phyloP scores from a whole-genome alignment of 345 rosid species.

The Crucihimalaya himalaica region DNA sequence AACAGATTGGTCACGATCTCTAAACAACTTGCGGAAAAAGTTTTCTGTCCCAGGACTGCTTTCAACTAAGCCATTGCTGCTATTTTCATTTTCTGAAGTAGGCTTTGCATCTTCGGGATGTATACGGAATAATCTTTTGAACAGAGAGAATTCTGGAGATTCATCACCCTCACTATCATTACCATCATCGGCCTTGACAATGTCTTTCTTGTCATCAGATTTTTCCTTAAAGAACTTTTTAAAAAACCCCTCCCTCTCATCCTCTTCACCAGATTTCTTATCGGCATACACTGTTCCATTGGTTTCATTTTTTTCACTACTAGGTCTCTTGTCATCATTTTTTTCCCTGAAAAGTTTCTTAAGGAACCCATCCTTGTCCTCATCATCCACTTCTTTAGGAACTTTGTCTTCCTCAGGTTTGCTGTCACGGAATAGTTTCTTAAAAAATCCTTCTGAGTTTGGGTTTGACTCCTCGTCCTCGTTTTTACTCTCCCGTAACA shows the following conservation, averaged over 20 bases:
- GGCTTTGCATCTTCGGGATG: constrained; percentile 86
- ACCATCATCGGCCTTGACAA: constrained; percentile 44
- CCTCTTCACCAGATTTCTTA: constrained; percentile 78
- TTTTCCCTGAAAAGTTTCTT: constrained; percentile 82
- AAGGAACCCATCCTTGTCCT: constrained; percentile 92
- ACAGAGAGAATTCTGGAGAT: constrained; percentile 76
- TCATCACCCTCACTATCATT: constrained; percentile 71
- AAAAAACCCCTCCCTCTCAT: constrained; percentile 92
- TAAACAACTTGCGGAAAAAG: constrained; percentile 94
- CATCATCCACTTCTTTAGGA: constrained; percentile 72
- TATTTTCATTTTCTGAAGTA: constrained; percentile 55
- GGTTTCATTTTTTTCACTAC: constrained; percentile 49
- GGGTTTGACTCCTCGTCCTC: constrained; percentile 59
- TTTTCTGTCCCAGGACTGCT: constrained; percentile 96
- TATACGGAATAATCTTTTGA: constrained; percentile 83
- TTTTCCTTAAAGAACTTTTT: constrained; percentile 80
- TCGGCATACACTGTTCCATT: constrained; percentile 54
- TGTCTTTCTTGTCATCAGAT: constrained; percentile 79
- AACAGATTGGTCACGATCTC: constrained; percentile 91
- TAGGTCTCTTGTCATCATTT: constrained; percentile 79
- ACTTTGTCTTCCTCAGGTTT: constrained; percentile 63
- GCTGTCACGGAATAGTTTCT: constrained; percentile 84
- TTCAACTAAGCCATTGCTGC: constrained; percentile 61
- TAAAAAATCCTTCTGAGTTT: constrained; percentile 83
- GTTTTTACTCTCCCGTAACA: constrained; percentile 69